phyloP scores from a whole-genome alignment of 164 flowering plant genomes.

The Nelumbo lutea region DNA sequence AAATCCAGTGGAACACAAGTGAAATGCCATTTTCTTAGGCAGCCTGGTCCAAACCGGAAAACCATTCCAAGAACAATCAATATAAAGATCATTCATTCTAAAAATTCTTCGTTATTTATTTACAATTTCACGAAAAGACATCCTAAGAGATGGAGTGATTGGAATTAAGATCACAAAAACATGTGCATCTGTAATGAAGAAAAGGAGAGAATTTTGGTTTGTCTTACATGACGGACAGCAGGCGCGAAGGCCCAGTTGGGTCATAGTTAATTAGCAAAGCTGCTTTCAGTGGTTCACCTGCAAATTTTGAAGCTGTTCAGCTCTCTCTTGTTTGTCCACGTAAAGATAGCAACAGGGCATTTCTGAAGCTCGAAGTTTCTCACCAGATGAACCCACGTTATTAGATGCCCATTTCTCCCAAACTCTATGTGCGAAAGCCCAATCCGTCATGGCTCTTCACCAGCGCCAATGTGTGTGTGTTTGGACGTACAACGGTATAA shows the following conservation, averaged over 20 bases:
- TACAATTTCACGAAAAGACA: no score
- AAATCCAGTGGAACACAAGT: no score
- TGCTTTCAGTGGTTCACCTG: constrained; percentile 75
- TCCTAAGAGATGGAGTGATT: no score
- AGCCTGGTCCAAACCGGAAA: no score
- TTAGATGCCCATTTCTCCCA: constrained; percentile 86
- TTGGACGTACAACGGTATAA: no score
- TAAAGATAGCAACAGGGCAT: not conserved
- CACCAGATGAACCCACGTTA: constrained; percentile 65
- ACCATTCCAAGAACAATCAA: no score
- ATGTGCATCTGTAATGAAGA: no score
- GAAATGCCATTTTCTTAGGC: no score
- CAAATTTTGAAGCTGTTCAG: constrained; percentile 3
- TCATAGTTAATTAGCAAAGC: constrained; percentile 84
- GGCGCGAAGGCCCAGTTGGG: constrained; percentile 77
- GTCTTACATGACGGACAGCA: constrained; percentile 69
- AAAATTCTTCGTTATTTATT: no score
- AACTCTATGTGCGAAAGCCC: constrained; percentile 43
- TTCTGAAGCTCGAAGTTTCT: constrained; percentile 3
- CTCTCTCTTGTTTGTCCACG: not conserved
- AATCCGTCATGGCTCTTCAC: constrained; percentile 46
- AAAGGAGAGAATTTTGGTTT: not conserved
- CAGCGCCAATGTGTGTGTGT: not conserved
- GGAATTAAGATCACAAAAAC: no score
- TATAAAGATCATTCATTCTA: no score